A percentile compares a stretch with the other conserved stretches of the same genome.
These are phyloP conservation scores for Ascobolus immersus DNA, from an alignment of 495 filamentous ascomycete genomes.

Conservation along the genomic window DNA sequence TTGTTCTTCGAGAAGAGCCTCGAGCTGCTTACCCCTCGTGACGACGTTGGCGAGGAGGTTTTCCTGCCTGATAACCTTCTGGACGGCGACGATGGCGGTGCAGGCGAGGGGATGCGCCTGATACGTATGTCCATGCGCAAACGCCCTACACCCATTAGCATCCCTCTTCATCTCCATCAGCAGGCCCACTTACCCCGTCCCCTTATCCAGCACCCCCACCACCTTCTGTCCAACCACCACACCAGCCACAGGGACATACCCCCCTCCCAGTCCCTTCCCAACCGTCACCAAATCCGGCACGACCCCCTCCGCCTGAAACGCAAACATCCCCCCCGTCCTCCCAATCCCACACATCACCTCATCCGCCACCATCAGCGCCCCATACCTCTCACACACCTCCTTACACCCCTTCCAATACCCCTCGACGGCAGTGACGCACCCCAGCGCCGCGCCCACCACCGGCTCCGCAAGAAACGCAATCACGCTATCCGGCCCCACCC, in stretches of 20 bases:
- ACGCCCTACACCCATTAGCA: conserved; percentile 24
- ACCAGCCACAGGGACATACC: conserved; percentile 24
- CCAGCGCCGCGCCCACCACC: conserved; percentile 32
- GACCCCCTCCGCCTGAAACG: conserved; percentile 38
- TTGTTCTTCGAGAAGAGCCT: conserved; percentile 19
- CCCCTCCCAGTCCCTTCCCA: conserved; percentile 44
- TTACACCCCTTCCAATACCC: conserved; percentile 42
- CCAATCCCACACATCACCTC: conserved; percentile 68
- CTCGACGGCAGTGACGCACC: conserved; percentile 34
- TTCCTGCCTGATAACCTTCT: conserved; percentile 30
- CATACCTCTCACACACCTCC: conserved; percentile 35
- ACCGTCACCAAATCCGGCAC: conserved; percentile 37
- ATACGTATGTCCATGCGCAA: conserved; percentile 37
- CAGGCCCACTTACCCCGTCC: conserved; percentile 26
- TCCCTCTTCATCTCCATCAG: conserved; percentile 28
- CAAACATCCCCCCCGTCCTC: conserved; percentile 37
- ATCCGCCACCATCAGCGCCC: conserved; percentile 43
- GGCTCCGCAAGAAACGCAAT: conserved; percentile 59
- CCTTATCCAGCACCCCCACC: conserved; percentile 28
- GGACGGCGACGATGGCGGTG: conserved; percentile 34
- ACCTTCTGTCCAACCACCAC: conserved; percentile 30
- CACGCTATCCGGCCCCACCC: conserved; percentile 44
- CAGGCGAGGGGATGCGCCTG: conserved; percentile 34
- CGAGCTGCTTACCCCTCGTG: conserved; percentile 26
- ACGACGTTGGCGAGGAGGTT: conserved; percentile 28